Conservation (phyloP, 139 green algal genomes). For the Astrephomene gubernaculifera region DNA sequence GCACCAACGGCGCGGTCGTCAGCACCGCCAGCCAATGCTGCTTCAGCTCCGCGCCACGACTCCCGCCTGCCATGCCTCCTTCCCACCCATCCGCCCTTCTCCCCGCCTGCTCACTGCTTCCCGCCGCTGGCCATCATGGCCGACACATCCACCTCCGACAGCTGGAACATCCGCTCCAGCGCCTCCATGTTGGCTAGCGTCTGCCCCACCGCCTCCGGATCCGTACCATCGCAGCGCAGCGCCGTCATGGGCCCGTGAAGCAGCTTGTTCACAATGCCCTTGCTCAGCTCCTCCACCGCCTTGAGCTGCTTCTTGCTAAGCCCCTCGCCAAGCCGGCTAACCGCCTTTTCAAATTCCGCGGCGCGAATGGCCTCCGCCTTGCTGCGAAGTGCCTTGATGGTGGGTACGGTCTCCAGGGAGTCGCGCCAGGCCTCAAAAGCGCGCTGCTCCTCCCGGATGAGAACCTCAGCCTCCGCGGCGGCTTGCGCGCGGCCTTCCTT, state of each 20-base stretch:
- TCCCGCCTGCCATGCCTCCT: too few species aligned
- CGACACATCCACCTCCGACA: slow-evolving; percentile 64
- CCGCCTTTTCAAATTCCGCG: slow-evolving; percentile 94
- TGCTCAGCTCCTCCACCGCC: slow-evolving; percentile 95
- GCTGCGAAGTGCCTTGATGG: slow-evolving; percentile 96
- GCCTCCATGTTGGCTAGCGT: slow-evolving; percentile 99
- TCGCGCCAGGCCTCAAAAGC: slow-evolving; percentile 98
- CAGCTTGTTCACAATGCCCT: slow-evolving; percentile 99
- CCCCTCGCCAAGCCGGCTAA: slow-evolving; percentile 89
- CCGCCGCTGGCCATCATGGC: neutral
- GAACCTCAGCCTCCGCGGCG: slow-evolving; percentile 69
- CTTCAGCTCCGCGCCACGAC: too few species aligned
- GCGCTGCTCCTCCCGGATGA: slow-evolving; percentile 81
- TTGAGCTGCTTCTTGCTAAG: slow-evolving; percentile 97
- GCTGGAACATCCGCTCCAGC: slow-evolving; percentile 98
- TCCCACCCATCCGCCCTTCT: neutral
- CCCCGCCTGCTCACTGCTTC: slow-evolving; percentile 1
- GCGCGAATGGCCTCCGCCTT: slow-evolving; percentile 95
- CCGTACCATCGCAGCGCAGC: slow-evolving; percentile 92
- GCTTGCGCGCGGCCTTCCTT: slow-evolving; percentile 84
- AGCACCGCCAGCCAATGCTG: too few species aligned
- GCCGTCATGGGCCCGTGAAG: slow-evolving; percentile 98
- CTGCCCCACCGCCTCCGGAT: slow-evolving; percentile 87
- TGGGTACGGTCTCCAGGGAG: slow-evolving; percentile 97
- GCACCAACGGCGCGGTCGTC: too few species aligned